A percentile compares a stretch with the other conserved stretches of the same genome.
Conservation (phyloP, 306 rosid genomes). For the Herpetospermum pedunculosum region DNA sequence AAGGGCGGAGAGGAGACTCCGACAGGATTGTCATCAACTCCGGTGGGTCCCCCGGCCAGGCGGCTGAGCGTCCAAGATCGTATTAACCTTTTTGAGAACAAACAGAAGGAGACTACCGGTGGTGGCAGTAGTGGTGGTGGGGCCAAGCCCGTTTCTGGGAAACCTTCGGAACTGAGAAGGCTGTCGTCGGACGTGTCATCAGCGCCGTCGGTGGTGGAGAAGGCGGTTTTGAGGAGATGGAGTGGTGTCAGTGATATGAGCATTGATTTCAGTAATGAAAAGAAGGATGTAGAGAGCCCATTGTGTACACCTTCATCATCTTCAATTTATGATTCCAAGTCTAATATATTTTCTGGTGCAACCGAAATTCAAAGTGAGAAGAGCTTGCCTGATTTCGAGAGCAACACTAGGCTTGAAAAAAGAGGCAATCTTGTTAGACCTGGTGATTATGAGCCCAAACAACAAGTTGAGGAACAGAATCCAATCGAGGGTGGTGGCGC, state of each 20-base stretch:
- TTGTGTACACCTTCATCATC: slow-evolving; percentile 50
- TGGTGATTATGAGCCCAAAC: slow-evolving; percentile 22
- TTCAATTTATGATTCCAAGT: slow-evolving; percentile 26
- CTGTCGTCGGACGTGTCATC: slow-evolving; percentile 59
- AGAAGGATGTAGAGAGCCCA: slow-evolving; percentile 56
- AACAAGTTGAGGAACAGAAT: slow-evolving; percentile 18
- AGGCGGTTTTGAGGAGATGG: slow-evolving; percentile 73
- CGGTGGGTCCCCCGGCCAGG: slow-evolving; percentile 37
- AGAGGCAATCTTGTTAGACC: slow-evolving; percentile 14
- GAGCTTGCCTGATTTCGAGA: slow-evolving; percentile 14
- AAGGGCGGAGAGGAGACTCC: slow-evolving; percentile 20
- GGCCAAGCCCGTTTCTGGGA: slow-evolving; percentile 43
- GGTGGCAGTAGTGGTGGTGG: slow-evolving; percentile 33
- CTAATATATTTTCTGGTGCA: slow-evolving; percentile 10
- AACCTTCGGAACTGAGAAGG: slow-evolving; percentile 62
- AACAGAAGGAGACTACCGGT: slow-evolving; percentile 63
- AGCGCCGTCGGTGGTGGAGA: slow-evolving; percentile 25
- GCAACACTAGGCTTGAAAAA: slow-evolving; percentile 11
- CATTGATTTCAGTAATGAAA: slow-evolving; percentile 68
- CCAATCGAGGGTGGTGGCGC: slow-evolving; percentile 16
- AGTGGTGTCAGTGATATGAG: slow-evolving; percentile 95
- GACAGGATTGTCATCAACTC: slow-evolving; percentile 15
- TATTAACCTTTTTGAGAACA: slow-evolving; percentile 85
- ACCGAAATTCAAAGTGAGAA: slow-evolving; percentile 30
- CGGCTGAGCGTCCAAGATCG: slow-evolving; percentile 96